Percentiles rank a stretch among this genome's conserved stretches.
Evolutionary conservation across 106 monocot genomes (phyloP).

Genomic region (Hemerocallis citrina): DNA sequence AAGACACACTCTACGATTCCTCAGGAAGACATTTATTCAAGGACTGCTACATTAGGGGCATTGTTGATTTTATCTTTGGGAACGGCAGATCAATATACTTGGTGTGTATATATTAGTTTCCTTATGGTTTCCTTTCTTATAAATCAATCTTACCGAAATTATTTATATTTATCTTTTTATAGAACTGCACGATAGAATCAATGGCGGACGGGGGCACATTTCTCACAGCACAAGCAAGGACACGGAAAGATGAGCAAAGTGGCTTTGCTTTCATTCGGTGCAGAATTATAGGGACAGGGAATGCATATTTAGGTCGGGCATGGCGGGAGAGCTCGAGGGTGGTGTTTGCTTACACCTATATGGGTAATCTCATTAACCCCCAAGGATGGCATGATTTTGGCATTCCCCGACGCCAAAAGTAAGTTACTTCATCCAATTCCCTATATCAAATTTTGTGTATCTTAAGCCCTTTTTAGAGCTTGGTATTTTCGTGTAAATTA

Average conservation of each 20-base stretch:
- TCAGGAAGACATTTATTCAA: slow-evolving; percentile 43
- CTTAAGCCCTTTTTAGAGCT: too few relatives aligned
- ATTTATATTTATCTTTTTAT: not conserved
- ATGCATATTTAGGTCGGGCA: slow-evolving; percentile 41
- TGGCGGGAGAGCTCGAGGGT: slow-evolving; percentile 47
- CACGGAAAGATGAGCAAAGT: slow-evolving; percentile 5
- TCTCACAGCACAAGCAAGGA: slow-evolving; percentile 53
- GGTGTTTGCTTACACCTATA: slow-evolving; percentile 53
- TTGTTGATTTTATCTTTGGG: slow-evolving; percentile 62
- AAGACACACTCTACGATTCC: slow-evolving; percentile 63
- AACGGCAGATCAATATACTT: slow-evolving; percentile 46
- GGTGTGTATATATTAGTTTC: slow-evolving; percentile 9
- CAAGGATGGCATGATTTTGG: slow-evolving; percentile 56
- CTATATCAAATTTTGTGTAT: too few relatives aligned
- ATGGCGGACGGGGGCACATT: slow-evolving; percentile 28
- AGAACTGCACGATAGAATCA: slow-evolving; percentile 39
- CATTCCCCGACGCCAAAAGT: slow-evolving; percentile 16
- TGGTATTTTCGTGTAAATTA: too few relatives aligned
- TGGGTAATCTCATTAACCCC: slow-evolving; percentile 38
- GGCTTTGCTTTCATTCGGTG: slow-evolving; percentile 55
- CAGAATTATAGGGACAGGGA: slow-evolving; percentile 37
- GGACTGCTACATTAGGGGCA: slow-evolving; percentile 45
- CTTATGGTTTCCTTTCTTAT: too few relatives aligned
- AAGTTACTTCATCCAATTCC: too few relatives aligned
- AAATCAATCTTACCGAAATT: too few relatives aligned